Conservation (phyloP, 1,139 yeast genomes). For the Insectozyma bohioensis region DNA sequence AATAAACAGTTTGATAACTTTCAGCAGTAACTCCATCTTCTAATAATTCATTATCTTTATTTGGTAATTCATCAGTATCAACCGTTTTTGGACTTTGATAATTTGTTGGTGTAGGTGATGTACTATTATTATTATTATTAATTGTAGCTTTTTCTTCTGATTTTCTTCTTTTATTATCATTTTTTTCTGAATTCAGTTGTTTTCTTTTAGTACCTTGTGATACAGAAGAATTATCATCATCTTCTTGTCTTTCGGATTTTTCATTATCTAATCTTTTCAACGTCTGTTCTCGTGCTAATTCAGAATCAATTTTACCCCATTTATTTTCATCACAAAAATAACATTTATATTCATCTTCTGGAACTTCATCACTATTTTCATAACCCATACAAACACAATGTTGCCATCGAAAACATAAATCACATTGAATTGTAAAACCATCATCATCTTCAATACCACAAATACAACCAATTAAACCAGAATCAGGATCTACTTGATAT, state of each 20-base stretch:
- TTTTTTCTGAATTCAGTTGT: constrained; percentile 25
- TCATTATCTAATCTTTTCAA: constrained; percentile 30
- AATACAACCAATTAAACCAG: constrained; percentile 85
- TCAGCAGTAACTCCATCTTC: constrained; percentile 47
- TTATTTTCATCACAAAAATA: constrained; percentile 66
- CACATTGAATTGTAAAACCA: constrained; percentile 94
- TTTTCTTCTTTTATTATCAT: constrained; percentile 25
- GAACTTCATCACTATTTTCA: constrained; percentile 68
- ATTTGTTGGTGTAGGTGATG: constrained; percentile 3
- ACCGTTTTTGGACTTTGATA: constrained; percentile 5
- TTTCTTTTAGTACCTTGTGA: constrained; percentile 22
- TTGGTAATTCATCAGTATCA: constrained; percentile 20
- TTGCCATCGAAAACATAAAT: constrained; percentile 90
- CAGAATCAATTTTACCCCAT: constrained; percentile 53
- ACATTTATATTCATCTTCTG: constrained; percentile 77
- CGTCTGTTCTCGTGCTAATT: constrained; percentile 33
- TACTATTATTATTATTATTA: background rate
- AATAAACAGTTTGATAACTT: constrained; percentile 51
- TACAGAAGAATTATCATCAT: background rate
- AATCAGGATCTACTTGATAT: constrained; percentile 71
- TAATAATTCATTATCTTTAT: constrained; percentile 38
- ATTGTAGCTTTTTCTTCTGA: constrained; percentile 15
- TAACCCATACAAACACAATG: constrained; percentile 89
- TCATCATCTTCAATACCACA: constrained; percentile 91
- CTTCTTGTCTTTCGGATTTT: constrained; percentile 9